phyloP scores from a whole-genome alignment of 2,329 filamentous ascomycete genomes.

The Teratosphaeria gauchensis region DNA sequence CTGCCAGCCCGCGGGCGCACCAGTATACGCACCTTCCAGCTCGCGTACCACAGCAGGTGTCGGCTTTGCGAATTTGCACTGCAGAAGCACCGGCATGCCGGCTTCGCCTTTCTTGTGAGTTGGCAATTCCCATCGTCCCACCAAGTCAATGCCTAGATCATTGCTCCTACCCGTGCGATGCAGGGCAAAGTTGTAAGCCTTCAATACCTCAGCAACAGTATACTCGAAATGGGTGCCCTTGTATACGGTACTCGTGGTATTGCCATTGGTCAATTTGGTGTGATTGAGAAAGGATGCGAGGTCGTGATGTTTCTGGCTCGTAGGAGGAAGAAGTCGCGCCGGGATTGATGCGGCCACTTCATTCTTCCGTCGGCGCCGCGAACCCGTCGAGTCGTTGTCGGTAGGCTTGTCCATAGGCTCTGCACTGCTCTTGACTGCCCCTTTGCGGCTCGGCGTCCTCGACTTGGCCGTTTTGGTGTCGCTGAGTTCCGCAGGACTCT shows the following conservation, averaged over 20 bases:
- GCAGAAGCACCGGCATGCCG: slow-evolving; percentile 40
- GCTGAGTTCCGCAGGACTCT: neutral
- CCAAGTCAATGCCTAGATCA: slow-evolving; percentile 64
- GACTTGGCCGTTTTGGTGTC: neutral
- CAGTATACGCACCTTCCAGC: slow-evolving; percentile 66
- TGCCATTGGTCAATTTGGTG: slow-evolving; percentile 47
- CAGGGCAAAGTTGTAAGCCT: slow-evolving; percentile 54
- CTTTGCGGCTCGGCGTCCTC: neutral
- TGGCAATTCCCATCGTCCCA: slow-evolving; percentile 60
- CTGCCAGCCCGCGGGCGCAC: slow-evolving; percentile 65
- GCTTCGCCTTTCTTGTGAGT: slow-evolving; percentile 6
- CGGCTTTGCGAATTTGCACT: slow-evolving; percentile 56
- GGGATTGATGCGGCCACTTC: slow-evolving; percentile 2
- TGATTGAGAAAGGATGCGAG: slow-evolving; percentile 57
- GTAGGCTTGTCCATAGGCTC: neutral
- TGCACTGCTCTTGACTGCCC: neutral
- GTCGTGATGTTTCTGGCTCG: slow-evolving; percentile 48
- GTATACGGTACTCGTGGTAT: slow-evolving; percentile 50
- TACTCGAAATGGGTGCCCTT: slow-evolving; percentile 73
- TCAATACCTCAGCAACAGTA: slow-evolving; percentile 47
- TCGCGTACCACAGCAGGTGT: slow-evolving; percentile 57
- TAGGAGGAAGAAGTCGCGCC: slow-evolving; percentile 18
- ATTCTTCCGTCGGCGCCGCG: neutral
- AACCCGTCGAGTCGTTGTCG: neutral
- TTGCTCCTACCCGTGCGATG: slow-evolving; percentile 55